Evolutionary conservation across 108 stramenopile genomes (phyloP), one percentile per base, ranked within the genome.

Genomic region (Parmales sp.): DNA sequence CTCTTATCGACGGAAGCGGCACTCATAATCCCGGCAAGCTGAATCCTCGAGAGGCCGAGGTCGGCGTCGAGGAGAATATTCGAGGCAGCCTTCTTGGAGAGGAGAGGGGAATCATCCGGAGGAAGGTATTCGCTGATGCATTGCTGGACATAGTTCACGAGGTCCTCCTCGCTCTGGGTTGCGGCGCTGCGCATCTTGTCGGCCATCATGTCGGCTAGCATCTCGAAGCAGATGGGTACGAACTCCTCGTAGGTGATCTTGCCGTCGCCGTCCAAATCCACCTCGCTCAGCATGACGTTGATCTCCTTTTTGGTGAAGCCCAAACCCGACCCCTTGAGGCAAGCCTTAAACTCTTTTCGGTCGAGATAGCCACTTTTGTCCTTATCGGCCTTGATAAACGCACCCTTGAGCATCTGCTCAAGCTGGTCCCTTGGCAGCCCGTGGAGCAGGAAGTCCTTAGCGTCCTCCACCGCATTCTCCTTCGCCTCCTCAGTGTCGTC

Each of bases 181-280:
- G 73, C 3, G 45, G 38, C 69, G 66, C 38, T 28, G 29, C 29
- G 3, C 19, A 74, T 71, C 73, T 74, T 74, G 25, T 74, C 73
- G 45, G 66, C 71, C 36, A 74, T 60, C 70, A 76, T 65, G 69
- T 76, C 76, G 26, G 74, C 69, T 20, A 76, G 74, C 76, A 76
- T 74, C 25, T 60, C 65, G 63, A 76, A 48, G 68, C 72, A 73
- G 26, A 78, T 38, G 20, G 80, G 80, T 49, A 78, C 69, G 64
- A 80, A 80, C 46, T 80, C 76, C 38, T 75, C 39, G 51, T 80
- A 80, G 68, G 78, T 75, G 2, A 80, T 76, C 26, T 75, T 36
- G 2, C 77, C 77, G 64, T 80, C 77, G 31, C 64, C 39, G 76
- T 76, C 74, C 38, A 75, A 39, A 39, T 72, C 71, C 28, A 77